Base-by-base conservation (phyloP, 225 moss, liverwort and hornwort genomes). In the Bryoerythrophyllum caledonicum region DNA sequence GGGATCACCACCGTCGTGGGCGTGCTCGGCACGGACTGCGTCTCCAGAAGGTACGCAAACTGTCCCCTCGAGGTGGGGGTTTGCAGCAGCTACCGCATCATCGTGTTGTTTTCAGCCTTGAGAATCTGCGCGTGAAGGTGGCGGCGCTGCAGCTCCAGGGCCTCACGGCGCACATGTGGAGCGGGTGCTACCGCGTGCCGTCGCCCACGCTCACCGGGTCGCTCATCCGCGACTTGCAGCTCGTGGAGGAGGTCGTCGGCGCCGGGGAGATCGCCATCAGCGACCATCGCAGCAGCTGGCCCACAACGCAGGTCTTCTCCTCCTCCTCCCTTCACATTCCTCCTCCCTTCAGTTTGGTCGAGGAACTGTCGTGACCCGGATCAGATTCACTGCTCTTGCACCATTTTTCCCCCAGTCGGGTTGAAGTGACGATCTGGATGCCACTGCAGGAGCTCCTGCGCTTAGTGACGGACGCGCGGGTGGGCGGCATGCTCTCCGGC, bases 261-360 rank as follows among this genome's bases (percentile, higher is more conserved):
- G 92, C 90, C 7, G 96, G 94, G 57, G 96, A 96, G 72, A 94
- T 96, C 51, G 96, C 96, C 44, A 90, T 96, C 49, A 94, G 93
- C 59, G 96, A 96, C 76, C 96, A 96, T 61, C 86, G 96, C 26
- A 89, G 96, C 78, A 96, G 96, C 79, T 96, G 96, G 96, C 93
- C 96, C 63, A 69, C 59, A 11, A 75, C 90, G 37, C 80, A 87
- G 83, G 96, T 95, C 70, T 74, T 71, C 58, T 43, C 75, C 63
- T 41, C 60, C 57, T 55, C 43, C 23, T 58, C 26, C 34, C 69
- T 28, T 44, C 59, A 28, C 48, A 32, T 44, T 48, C 32, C n/a
- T n/a, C n/a, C n/a, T n/a, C n/a, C n/a, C n/a, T 56, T 24, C 10
- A 70, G 24, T 55, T 16, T 16, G 59, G 7, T 60, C 30, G 32